phyloP scores from a whole-genome alignment of 441 rosid genomes.

The Biscutella auriculata region DNA sequence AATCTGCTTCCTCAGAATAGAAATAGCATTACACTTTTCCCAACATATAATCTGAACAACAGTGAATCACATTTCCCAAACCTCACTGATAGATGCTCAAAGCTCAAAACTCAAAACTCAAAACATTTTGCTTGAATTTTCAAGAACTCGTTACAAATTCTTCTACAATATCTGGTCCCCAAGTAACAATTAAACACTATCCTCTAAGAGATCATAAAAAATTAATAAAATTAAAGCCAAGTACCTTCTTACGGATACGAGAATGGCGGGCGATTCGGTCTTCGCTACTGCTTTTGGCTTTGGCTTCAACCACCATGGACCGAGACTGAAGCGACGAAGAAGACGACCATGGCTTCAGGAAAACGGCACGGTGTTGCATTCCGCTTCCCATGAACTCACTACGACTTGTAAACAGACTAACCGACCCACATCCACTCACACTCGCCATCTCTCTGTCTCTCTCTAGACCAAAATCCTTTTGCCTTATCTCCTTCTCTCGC shows the following conservation, averaged over 20 bases:
- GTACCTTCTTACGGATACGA: slow-evolving; percentile 85
- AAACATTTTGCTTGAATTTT: background rate
- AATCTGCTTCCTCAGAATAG: no score
- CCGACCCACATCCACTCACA: slow-evolving; percentile 19
- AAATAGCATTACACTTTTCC: background rate
- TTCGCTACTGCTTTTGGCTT: slow-evolving; percentile 47
- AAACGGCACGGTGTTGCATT: slow-evolving; percentile 20
- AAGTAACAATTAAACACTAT: background rate
- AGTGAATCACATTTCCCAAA: background rate
- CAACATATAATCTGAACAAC: background rate
- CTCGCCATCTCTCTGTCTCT: slow-evolving; percentile 11
- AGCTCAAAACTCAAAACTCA: no score
- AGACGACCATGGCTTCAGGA: slow-evolving; percentile 12
- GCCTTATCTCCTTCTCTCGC: slow-evolving; percentile 17
- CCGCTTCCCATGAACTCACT: slow-evolving; percentile 22
- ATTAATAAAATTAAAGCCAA: background rate
- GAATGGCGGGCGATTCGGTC: slow-evolving; percentile 72
- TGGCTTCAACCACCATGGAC: slow-evolving; percentile 39
- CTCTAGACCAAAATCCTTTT: background rate
- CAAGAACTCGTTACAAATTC: background rate
- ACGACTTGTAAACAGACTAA: slow-evolving; percentile 20
- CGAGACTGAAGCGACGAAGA: slow-evolving; percentile 14
- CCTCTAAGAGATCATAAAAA: background rate
- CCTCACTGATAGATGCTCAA: no score
- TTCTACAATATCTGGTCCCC: no score